Percentiles rank a stretch among this genome's conserved stretches.
Evolutionary conservation across 2,329 filamentous ascomycete genomes (phyloP).

Genomic region (Pezicula rhizophila): DNA sequence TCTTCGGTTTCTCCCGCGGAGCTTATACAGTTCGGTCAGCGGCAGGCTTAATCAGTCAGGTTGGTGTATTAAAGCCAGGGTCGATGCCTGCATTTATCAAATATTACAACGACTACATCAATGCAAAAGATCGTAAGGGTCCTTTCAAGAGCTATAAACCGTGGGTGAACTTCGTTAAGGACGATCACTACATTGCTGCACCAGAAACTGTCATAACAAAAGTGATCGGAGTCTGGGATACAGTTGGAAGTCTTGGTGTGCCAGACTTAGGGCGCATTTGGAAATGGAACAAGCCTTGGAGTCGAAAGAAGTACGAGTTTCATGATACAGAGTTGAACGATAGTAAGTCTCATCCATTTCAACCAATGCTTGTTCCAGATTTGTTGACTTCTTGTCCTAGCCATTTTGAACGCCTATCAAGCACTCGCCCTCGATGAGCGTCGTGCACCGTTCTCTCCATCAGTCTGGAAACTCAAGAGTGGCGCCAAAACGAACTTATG

Average conservation of each 20-base stretch:
- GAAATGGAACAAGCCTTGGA: neutral
- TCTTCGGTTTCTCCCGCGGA: slow-evolving; percentile 32
- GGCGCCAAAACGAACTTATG: neutral
- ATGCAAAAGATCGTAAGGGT: slow-evolving; percentile 2
- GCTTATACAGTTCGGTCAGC: slow-evolving; percentile 31
- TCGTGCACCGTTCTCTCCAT: slow-evolving; percentile 27
- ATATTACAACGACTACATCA: slow-evolving; percentile 24
- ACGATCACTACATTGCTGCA: neutral
- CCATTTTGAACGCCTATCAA: slow-evolving; percentile 40
- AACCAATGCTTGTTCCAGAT: no score
- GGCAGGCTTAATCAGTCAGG: slow-evolving; percentile 21
- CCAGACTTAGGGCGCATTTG: neutral
- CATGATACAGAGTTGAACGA: neutral
- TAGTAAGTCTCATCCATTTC: neutral
- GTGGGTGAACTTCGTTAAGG: neutral
- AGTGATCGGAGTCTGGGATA: slow-evolving; percentile 40
- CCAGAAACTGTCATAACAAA: slow-evolving; percentile 29
- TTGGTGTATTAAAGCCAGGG: slow-evolving; percentile 32
- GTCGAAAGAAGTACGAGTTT: neutral
- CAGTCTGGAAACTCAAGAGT: slow-evolving; percentile 27
- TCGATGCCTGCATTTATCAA: slow-evolving; percentile 24
- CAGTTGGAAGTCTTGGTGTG: slow-evolving; percentile 23
- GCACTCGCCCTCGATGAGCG: slow-evolving; percentile 40
- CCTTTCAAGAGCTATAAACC: neutral
- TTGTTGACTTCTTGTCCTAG: slow-evolving; percentile 2